phyloP scores from a whole-genome alignment of 805 yeast genomes.

The Metschnikowia baotianmanensis region DNA sequence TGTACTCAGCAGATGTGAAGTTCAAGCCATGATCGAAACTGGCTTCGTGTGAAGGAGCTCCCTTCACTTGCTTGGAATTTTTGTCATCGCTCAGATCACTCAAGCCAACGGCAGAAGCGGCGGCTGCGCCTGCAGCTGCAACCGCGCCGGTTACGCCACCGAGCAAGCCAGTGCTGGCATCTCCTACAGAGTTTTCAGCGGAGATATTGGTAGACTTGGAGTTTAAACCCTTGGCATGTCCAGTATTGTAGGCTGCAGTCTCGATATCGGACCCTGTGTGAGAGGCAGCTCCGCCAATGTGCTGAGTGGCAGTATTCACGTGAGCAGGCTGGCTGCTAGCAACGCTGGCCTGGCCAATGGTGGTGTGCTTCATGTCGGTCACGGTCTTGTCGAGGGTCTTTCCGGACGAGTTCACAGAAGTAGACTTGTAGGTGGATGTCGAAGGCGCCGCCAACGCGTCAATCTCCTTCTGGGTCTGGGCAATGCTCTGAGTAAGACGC shows the following conservation, averaged over 20 bases:
- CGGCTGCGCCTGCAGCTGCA: neutral
- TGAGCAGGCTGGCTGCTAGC: conserved; percentile 4
- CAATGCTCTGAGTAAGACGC: conserved; percentile 26
- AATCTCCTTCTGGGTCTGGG: conserved; percentile 26
- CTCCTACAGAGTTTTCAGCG: too few relatives aligned
- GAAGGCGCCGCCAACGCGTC: conserved; percentile 13
- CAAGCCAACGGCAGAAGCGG: neutral
- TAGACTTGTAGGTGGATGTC: neutral
- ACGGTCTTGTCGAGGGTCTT: neutral
- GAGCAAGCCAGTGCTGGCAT: neutral
- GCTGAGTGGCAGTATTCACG: neutral
- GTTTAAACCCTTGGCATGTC: conserved; percentile 10
- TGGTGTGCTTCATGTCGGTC: neutral
- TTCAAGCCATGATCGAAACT: too few relatives aligned
- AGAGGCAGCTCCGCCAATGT: too few relatives aligned
- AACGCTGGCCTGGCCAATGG: conserved; percentile 3
- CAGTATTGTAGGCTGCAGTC: conserved; percentile 15
- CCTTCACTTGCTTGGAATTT: too few relatives aligned
- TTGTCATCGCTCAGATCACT: too few relatives aligned
- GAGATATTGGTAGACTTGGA: too few relatives aligned
- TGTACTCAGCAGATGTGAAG: too few relatives aligned
- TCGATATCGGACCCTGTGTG: conserved; percentile 2
- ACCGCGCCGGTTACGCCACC: neutral
- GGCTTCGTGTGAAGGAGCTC: too few relatives aligned
- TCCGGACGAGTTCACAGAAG: neutral